These are phyloP conservation scores for Fistulifera solaris DNA, from an alignment of 108 stramenopile species.

Conservation along the genomic window DNA sequence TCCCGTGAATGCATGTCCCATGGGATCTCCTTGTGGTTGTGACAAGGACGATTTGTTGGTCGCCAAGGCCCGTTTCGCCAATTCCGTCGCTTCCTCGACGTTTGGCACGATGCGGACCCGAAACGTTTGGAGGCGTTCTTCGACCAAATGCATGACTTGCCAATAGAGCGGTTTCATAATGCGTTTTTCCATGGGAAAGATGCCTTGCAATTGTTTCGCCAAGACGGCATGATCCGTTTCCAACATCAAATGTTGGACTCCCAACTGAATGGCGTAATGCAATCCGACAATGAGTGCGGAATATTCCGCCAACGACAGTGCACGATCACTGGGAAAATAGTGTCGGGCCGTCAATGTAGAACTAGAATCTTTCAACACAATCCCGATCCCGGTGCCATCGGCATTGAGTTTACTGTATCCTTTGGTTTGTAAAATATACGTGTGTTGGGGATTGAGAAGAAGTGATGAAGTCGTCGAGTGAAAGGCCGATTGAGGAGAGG, in stretches of 20 bases:
- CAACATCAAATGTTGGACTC: slow-evolving; percentile 1
- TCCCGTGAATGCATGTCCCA: background rate
- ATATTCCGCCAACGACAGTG: slow-evolving; percentile 14
- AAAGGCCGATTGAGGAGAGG: too few species aligned
- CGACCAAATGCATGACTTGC: background rate
- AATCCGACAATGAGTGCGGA: slow-evolving; percentile 3
- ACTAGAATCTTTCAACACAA: slow-evolving; percentile 1
- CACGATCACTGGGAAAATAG: slow-evolving; percentile 1
- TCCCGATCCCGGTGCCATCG: slow-evolving; percentile 6
- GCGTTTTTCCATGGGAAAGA: background rate
- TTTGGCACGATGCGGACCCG: slow-evolving; percentile 45
- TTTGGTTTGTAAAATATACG: slow-evolving; percentile 3
- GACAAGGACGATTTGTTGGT: slow-evolving; percentile 2
- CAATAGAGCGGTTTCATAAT: background rate
- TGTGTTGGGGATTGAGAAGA: too few species aligned
- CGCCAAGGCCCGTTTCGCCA: slow-evolving; percentile 77
- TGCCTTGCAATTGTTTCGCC: slow-evolving; percentile 3
- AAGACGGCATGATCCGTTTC: slow-evolving; percentile 1
- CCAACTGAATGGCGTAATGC: background rate
- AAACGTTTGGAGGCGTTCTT: slow-evolving; percentile 35
- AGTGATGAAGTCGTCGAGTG: too few species aligned
- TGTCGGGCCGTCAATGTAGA: background rate
- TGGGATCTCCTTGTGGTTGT: background rate
- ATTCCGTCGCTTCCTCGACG: slow-evolving; percentile 65
- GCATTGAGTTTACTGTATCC: background rate